Evolutionary conservation across 78 protist genomes (phyloP), one percentile per base, ranked within the genome.

Genomic region (Acrasis kona): DNA sequence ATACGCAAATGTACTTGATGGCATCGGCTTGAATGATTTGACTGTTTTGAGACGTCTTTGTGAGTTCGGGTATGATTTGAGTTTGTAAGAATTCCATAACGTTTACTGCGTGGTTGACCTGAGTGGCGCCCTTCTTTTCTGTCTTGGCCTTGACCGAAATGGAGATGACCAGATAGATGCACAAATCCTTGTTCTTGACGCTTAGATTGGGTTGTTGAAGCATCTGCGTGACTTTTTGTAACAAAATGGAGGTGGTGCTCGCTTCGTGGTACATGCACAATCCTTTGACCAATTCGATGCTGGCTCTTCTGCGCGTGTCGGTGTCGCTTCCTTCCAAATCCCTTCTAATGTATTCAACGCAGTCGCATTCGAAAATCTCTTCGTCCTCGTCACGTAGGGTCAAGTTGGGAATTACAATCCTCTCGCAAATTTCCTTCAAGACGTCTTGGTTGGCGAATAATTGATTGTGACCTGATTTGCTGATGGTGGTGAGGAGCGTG

Each of bases 321-420:
- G 70, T 10, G 57, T 90, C 95, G 30, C 85, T 79, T 29, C 98
- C 98, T 65, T 93, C 97, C 42, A 93, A 84, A 76, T 95, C 98
- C 29, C 86, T 72, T 35, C 89, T 84, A 65, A 95, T 86, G 82
- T 88, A 95, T 69, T 95, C 96, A 12, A 34, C 32, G 19, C 88
- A 80, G 32, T 91, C 87, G 41, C 74, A 81, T 41, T 91, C 96
- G 65, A 83, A 93, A 27, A 86, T 28, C 68, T 93, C 97, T 35
- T 86, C 77, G 41, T 91, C 95, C 19, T 74, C 12, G 35, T 91
- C 92, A 3, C 90, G 74, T 39, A 93, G 36, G 31, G 57, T 34
- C 37, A 92, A 72, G 10, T 88, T 91, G 29, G 96, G 97, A 8
- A 86, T 38, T 41, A 94, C 83, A 2, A 93, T 75, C 38, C 76